Evolutionary conservation across 345 rosid species (phyloP), one percentile per base, ranked within the genome.

Genomic region (Citrus glauca): DNA sequence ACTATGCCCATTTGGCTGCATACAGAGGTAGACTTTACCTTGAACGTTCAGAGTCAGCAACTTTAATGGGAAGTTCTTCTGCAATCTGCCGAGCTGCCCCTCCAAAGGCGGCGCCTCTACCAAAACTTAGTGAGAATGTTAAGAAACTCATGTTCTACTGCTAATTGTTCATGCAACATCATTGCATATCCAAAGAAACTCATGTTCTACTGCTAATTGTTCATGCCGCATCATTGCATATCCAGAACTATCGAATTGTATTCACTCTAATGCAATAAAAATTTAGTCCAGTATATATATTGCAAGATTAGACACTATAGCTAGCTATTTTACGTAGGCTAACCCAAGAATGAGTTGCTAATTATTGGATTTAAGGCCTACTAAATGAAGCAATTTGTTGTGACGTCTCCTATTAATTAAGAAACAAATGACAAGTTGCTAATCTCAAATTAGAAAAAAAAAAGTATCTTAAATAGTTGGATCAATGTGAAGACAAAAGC

Each of bases 121-220:
- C 98, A 0, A 91, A 87, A 84, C 82, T 93, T 42, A 90, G 93
- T 80, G 99, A 95, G 77, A 95, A 92, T 78, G 86, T 95, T 13
- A 93, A 87, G 87, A 91, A 91, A 62, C 94, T 95, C 28, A 95
- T 95, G 99, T 95, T 95, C 81, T 95, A 93, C 76, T 95, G 99
- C 85, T 95, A 87, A 90, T 77, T 32, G 33, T 73, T 68, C 19
- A 66, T 33, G 73, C 50, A 62, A 38, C 62, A 4, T 7, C 69
- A 11, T 48, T 75, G 71, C 78, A 45, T 73, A 62, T 56, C 65
- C 20, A 56, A 93, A 87, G 87, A 91, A 90, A 62, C 94, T 95
- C 32, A 95, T 95, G 98, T 95, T 95, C 81, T 95, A 93, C 76
- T 95, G 99, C 85, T 91, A 87, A 89, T 77, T 32, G 38, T 77